Evolutionary conservation across 176 grass and related monocot species (phyloP), one percentile per base, ranked within the genome.

Genomic region (Aegilops sharonensis): DNA sequence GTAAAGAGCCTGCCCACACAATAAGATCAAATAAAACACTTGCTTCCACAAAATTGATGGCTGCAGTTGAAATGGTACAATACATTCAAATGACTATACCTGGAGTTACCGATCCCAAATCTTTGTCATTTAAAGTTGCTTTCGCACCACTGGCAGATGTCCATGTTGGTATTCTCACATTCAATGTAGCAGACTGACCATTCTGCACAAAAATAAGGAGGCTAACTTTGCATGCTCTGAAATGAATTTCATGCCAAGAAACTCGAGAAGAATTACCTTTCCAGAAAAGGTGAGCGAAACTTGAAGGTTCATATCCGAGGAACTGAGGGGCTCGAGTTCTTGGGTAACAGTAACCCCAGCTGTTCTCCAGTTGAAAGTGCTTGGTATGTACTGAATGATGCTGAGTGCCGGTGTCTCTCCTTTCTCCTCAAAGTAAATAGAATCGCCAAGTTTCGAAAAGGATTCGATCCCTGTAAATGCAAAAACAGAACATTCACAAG

Each of bases 361-460:
- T 75, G 83, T 67, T 83, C 86, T 94, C 94, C 92, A 99, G 78
- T 88, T 87, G 80, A 90, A 99, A 79, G 89, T 89, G 70, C 92
- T 96, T 39, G 97, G 87, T 81, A 96, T 89, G 74, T 89, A 93
- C 75, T 96, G 94, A 88, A 96, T 96, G 84, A 96, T 91, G 82
- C 88, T 91, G 34, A 99, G 85, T 68, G 65, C 78, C 18, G 90
- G 90, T 40, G 64, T 65, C 45, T 64, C 88, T 79, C 92, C 97
- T 83, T 92, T 90, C 74, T 92, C 92, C 90, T 96, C 94, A 29
- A 99, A 99, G 79, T 99, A 99, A 88, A 99, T 96, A 80, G 97
- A 99, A 91, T 96, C 87, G 11, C 97, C 97, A 57, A 99, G 78
- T 87, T 99, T 99, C 9, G 92, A 99, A 85, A 96, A 99, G 31